phyloP scores from a whole-genome alignment of 2,329 filamentous ascomycete species.

The Clonostachys chloroleuca region DNA sequence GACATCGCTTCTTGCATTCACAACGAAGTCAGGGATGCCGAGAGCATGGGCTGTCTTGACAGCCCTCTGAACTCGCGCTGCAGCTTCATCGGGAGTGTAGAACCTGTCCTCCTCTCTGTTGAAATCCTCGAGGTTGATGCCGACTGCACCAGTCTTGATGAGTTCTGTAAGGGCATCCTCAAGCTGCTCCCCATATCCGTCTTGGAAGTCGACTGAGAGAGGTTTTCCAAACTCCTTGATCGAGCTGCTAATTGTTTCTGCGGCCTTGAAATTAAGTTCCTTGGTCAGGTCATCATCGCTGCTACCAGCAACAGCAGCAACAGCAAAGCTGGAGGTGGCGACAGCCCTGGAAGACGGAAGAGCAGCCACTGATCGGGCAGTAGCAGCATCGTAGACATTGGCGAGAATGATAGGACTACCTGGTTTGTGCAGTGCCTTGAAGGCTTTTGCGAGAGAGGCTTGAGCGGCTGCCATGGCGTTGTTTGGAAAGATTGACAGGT shows the following conservation, averaged over 20 bases:
- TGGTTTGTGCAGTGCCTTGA: constrained; percentile 42
- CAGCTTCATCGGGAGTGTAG: constrained; percentile 35
- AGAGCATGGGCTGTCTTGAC: constrained; percentile 34
- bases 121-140: constrained; percentile 54
- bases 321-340: constrained; percentile 46
- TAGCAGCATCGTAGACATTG: constrained; percentile 50
- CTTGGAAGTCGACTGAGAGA: constrained; percentile 54
- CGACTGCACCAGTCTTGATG: constrained; percentile 46
- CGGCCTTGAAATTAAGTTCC: constrained; percentile 42
- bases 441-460: constrained; percentile 19
- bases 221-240: constrained; percentile 34
- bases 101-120: no score
- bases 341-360: constrained; percentile 34
- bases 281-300: constrained; percentile 43
- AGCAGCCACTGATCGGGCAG: constrained; percentile 36
- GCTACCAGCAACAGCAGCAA: constrained; percentile 38
- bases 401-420: constrained; percentile 46
- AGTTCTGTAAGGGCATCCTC: constrained; percentile 35
- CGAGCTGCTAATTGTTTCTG: constrained; percentile 36
- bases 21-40: constrained; percentile 49
- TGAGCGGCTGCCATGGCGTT: no score
- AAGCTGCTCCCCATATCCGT: constrained; percentile 48
- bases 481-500: no score
- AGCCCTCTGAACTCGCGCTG: constrained; percentile 34
- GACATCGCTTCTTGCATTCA: constrained; percentile 56